These are phyloP conservation scores for Hygrocybe punicea DNA, from an alignment of 768 basidiomycete genomes.

Conservation along the genomic window DNA sequence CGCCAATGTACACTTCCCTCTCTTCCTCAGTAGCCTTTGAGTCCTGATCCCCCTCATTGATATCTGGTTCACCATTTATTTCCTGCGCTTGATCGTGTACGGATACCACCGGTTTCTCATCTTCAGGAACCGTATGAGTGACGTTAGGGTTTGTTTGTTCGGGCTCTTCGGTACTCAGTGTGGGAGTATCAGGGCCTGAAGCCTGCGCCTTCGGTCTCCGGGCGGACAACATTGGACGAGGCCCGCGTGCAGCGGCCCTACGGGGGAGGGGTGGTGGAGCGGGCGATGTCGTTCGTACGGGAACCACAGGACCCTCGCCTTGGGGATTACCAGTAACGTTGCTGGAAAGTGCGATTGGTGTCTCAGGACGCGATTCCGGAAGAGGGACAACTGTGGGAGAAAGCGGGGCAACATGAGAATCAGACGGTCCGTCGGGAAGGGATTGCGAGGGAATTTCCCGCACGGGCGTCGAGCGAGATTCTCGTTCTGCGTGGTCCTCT, in stretches of 20 bases:
- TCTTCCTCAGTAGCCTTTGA: slow-evolving; percentile 20
- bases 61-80: too few relatives aligned
- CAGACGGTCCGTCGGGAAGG: neutral
- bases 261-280: slow-evolving; percentile 62
- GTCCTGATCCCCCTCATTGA: slow-evolving; percentile 11
- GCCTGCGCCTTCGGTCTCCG: neutral
- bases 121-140: slow-evolving; percentile 7
- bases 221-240: slow-evolving; percentile 26
- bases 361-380: slow-evolving; percentile 45
- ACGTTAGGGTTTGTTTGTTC: neutral
- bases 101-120: slow-evolving; percentile 8
- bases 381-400: slow-evolving; percentile 39
- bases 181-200: neutral
- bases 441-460: neutral
- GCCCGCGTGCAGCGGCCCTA: slow-evolving; percentile 55
- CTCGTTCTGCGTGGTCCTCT: neutral
- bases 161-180: neutral
- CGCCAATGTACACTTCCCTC: slow-evolving; percentile 51
- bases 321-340: neutral
- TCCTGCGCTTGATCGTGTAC: neutral
- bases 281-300: slow-evolving; percentile 39
- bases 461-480: neutral
- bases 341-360: slow-evolving; percentile 25
- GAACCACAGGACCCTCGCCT: neutral
- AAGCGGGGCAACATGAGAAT: slow-evolving; percentile 5